Evolutionary conservation across 1,284 basidiomycete genomes (phyloP), one percentile per base, ranked within the genome.

Genomic region (Testicularia cyperi): DNA sequence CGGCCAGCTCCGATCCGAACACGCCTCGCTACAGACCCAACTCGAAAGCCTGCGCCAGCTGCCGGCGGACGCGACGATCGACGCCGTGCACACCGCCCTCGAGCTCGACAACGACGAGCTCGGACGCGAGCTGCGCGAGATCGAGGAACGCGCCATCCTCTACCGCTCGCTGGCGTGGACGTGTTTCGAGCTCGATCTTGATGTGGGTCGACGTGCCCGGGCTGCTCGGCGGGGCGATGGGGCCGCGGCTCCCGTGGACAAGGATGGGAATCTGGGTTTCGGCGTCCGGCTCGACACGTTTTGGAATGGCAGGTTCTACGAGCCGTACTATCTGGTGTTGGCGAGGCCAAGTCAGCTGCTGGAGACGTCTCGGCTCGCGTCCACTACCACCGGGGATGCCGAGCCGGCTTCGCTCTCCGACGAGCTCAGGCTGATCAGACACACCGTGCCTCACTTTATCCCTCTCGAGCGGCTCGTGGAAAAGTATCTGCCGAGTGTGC

Each of bases 371-470:
- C 44, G 43, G 34, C 42, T 62, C 2, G 38, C 23, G 1, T 44
- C 36, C 8, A 62, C 58, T 5, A 38, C 55, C 10, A 37, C 19
- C 9, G 52, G 32, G 13, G 60, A 62, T 20, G 42, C 45, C 8
- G 42, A 38, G 13, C 25, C 41, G 2, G 32, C 36, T 7, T 44
- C 45, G 18, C 28, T 44, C 21, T 21, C 44, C 12, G 43, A 53
- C 27, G 48, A 38, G 16, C 31, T 68, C 8, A 35, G 51, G 14
- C 26, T 68, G n/a, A 38, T 65, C 30, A 44, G 65, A 19, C 65
- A 68, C 31, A 68, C 65, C 7, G 38, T 68, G 22, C 65, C 65
- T n/a, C 65, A 65, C 20, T 68, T 66, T 29, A 47, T 68, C n/a
- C 62, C 61, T 4, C 23, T 68, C n/a, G 42, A 26, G 2, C 44